Conservation (phyloP, 1,284 basidiomycete genomes). For the Rhodotorula glutinis region DNA sequence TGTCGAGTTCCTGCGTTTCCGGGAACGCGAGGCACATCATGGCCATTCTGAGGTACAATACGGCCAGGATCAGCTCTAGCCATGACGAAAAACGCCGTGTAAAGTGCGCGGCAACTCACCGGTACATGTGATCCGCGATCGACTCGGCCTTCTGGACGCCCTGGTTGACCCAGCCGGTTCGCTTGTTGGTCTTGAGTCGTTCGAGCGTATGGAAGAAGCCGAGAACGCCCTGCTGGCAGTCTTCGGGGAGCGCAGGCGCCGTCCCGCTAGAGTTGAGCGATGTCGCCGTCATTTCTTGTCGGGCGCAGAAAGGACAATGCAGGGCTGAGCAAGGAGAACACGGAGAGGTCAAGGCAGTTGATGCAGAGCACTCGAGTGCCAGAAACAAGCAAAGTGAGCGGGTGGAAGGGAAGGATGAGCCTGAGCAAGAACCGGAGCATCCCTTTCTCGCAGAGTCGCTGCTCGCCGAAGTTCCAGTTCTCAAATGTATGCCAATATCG, state of each 20-base stretch:
- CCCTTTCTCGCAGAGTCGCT: too few relatives aligned
- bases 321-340: too few relatives aligned
- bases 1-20: slow-evolving; percentile 66
- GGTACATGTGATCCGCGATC: slow-evolving; percentile 96
- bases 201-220: slow-evolving; percentile 87
- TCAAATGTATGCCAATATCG: too few relatives aligned
- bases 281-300: neutral
- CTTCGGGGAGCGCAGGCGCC: slow-evolving; percentile 14
- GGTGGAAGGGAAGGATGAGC: too few relatives aligned
- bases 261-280: neutral
- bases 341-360: too few relatives aligned
- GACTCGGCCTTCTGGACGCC: slow-evolving; percentile 62
- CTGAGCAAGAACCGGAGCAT: too few relatives aligned
- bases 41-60: slow-evolving; percentile 61
- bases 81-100: too few relatives aligned
- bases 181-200: slow-evolving; percentile 85
- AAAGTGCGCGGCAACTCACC: slow-evolving; percentile 45
- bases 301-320: neutral
- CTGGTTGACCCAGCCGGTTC: slow-evolving; percentile 89
- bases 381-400: too few relatives aligned
- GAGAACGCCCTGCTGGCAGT: slow-evolving; percentile 53
- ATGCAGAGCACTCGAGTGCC: too few relatives aligned
- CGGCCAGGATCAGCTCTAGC: too few relatives aligned
- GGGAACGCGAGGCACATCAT: slow-evolving; percentile 71
- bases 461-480: too few relatives aligned